A percentile compares a stretch with the other conserved stretches of the same genome.
phyloP scores from a whole-genome alignment of 164 flowering plant species.

The Vitis rotundifolia region DNA sequence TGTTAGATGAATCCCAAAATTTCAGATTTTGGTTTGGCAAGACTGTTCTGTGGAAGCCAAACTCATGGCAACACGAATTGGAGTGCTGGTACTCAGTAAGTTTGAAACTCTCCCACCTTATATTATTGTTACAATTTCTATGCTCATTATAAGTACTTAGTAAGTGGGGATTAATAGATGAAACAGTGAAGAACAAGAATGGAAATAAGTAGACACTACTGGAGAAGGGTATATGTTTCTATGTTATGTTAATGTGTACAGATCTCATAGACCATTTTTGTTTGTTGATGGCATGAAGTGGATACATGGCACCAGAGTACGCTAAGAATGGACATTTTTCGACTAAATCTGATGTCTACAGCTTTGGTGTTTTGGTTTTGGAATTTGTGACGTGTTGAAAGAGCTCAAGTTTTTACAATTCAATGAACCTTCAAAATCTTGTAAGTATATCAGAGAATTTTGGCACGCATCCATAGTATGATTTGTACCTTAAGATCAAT shows the following conservation, averaged over 20 bases:
- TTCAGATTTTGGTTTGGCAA: conserved; percentile 22
- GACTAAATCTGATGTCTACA: conserved; percentile 18
- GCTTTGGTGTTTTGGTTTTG: conserved; percentile 18
- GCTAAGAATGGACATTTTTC: conserved; percentile 17
- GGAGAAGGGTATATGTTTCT: too few species aligned
- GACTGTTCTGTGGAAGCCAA: conserved; percentile 16
- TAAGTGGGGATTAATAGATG: too few species aligned
- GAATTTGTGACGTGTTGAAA: conserved; percentile 16
- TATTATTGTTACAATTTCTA: too few species aligned
- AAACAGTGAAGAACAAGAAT: too few species aligned
- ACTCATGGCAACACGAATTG: conserved; percentile 17
- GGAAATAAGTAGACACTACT: too few species aligned
- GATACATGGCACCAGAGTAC: conserved; percentile 23
- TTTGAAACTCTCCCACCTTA: not conserved
- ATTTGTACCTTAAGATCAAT: too few species aligned
- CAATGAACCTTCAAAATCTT: conserved; percentile 11
- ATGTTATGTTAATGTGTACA: too few species aligned
- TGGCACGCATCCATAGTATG: too few species aligned
- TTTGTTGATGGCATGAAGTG: conserved; percentile 12
- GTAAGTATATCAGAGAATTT: conserved; percentile 4
- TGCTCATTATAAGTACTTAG: too few species aligned
- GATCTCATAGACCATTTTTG: not conserved
- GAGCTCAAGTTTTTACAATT: conserved; percentile 4
- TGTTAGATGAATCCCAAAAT: conserved; percentile 28
- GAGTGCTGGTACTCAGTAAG: conserved; percentile 22